Evolutionary conservation across 2,329 filamentous ascomycete species (phyloP), one percentile per base, ranked within the genome.

Genomic region (Neopestalotiopsis rosae): DNA sequence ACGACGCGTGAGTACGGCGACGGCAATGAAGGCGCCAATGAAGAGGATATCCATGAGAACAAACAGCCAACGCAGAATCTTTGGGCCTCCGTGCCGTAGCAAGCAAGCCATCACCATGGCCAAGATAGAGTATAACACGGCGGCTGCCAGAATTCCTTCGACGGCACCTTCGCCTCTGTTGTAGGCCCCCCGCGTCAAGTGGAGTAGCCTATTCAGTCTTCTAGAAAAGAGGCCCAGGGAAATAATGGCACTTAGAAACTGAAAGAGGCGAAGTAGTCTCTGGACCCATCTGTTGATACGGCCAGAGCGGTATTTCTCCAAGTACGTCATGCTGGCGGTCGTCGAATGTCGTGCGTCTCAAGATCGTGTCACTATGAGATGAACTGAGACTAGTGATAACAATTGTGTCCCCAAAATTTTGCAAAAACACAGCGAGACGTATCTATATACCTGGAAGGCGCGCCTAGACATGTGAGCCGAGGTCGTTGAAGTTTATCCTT

Each of bases 111-210:
- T 65, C 5, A 81, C 59, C 67, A 77, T 81, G 58, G 76, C 74
- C 69, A 81, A 71, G 61, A 84, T 72, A 0, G 80, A 83, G 75
- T 85, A 84, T 6, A 81, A 71, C 13, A 82, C 79, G 4, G 83
- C 82, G 5, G 82, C 82, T 10, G 81, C 79, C 28, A 84, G 79
- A 61, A 84, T 84, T 66, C 81, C 82, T 71, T 84, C 81, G 49
- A 84, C 82, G 20, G 82, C 74, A 30, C 74, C 74, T 6, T 70
- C 66, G 2, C 67, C 80, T 30, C 79, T 77, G 59, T 78, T 80
- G 49, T 79, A 76, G 24, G 75, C 74, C n/a, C 79, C 72, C 77
- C 74, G 38, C 65, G 75, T 72, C 76, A 79, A 69, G 28, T 77
- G 79, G 69, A 81, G 79, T 65, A 84, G 79, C 56, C 81, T 82